phyloP scores from a whole-genome alignment of 2,329 filamentous ascomycete species.

The Penicillium sp. region DNA sequence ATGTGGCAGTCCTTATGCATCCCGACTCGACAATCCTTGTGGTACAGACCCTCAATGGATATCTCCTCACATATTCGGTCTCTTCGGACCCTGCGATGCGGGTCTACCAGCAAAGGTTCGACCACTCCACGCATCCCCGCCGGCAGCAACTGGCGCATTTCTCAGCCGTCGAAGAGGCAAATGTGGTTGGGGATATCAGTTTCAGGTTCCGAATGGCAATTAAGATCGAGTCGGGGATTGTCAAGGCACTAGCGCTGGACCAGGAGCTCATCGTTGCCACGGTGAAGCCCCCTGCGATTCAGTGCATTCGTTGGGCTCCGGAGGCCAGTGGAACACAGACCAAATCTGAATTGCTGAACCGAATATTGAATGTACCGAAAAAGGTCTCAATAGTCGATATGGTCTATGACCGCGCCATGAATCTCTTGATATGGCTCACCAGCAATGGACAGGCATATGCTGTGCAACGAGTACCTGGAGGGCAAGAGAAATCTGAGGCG shows the following conservation, averaged over 20 bases:
- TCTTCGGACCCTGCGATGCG: conserved; percentile 80
- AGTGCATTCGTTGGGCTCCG: conserved; percentile 94
- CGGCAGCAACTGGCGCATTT: conserved; percentile 53
- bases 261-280: conserved; percentile 93
- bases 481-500: conserved; percentile 51
- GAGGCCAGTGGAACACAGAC: conserved; percentile 83
- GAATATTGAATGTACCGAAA: conserved; percentile 84
- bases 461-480: conserved; percentile 71
- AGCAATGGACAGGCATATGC: conserved; percentile 87
- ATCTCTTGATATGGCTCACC: conserved; percentile 89
- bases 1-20: conserved; percentile 81
- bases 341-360: conserved; percentile 84
- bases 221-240: conserved; percentile 94
- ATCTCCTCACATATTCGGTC: conserved; percentile 91
- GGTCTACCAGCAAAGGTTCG: conserved; percentile 84
- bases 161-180: conserved; percentile 80
- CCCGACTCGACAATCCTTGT: conserved; percentile 93
- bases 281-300: conserved; percentile 87
- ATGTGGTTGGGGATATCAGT: conserved; percentile 82
- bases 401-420: conserved; percentile 96
- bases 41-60: conserved; percentile 83
- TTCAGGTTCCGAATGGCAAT: conserved; percentile 97
- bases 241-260: conserved; percentile 83
- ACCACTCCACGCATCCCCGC: conserved; percentile 52
- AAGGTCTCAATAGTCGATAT: conserved; percentile 79